Evolutionary conservation across 139 green algal genomes (phyloP).

Genomic region (Diplosphaera chodatii): DNA sequence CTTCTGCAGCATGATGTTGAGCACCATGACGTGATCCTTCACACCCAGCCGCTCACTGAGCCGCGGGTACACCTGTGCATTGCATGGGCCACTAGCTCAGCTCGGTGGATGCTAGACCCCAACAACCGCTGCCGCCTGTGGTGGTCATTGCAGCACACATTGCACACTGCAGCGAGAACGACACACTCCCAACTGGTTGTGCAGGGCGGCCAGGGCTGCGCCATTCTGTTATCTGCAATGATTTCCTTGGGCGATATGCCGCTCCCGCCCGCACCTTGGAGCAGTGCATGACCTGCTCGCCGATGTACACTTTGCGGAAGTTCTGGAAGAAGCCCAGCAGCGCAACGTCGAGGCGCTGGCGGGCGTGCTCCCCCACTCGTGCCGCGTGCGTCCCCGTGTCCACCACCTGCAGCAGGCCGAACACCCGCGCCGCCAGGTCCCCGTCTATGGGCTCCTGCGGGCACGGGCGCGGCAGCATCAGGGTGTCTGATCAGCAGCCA

Average conservation of each 20-base stretch:
- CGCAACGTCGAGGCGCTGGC: conserved; percentile 88
- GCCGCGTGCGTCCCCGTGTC: conserved; percentile 49
- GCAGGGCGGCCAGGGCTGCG: too few relatives aligned
- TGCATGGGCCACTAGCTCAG: too few relatives aligned
- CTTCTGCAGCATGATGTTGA: conserved; percentile 87
- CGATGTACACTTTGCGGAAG: conserved; percentile 96
- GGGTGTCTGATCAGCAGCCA: too few relatives aligned
- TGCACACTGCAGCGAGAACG: too few relatives aligned
- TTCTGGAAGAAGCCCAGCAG: conserved; percentile 92
- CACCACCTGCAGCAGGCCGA: conserved; percentile 68
- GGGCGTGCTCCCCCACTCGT: conserved; percentile 54
- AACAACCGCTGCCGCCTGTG: too few relatives aligned
- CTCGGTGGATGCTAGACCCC: too few relatives aligned
- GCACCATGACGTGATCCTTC: conserved; percentile 77
- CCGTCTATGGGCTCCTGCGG: conserved; percentile 86
- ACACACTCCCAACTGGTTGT: too few relatives aligned
- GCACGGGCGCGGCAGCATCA: too few relatives aligned
- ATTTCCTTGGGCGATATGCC: too few relatives aligned
- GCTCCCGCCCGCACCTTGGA: conserved; percentile 75
- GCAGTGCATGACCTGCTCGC: conserved; percentile 93
- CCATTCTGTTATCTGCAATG: too few relatives aligned
- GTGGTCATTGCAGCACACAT: too few relatives aligned
- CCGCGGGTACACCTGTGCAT: conserved; percentile 69
- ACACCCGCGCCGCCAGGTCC: conserved; percentile 80
- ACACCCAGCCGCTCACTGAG: conserved; percentile 77